A percentile compares a stretch with the other conserved stretches of the same genome.
Conservation (phyloP, 2,329 filamentous ascomycete genomes). For the Rosellinia necatrix region DNA sequence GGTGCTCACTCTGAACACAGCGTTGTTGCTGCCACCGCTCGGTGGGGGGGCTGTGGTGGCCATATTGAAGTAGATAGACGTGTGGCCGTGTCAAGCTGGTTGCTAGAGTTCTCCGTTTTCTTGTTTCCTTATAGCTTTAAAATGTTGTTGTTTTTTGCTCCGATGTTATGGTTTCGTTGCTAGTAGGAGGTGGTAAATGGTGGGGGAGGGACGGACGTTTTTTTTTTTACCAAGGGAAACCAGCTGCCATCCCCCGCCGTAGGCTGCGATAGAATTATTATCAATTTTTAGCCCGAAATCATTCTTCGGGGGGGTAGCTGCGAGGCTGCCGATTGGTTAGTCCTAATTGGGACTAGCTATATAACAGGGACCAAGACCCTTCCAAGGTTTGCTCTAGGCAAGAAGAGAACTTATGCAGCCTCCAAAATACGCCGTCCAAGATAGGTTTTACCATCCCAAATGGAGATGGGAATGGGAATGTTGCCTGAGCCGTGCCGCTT, state of each 20-base stretch:
- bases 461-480: too few relatives aligned
- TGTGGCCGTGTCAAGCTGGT: neutral
- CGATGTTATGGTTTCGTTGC: neutral
- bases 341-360: constrained; percentile 18
- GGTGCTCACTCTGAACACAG: constrained; percentile 59
- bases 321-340: constrained; percentile 36
- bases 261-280: constrained; percentile 28
- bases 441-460: too few relatives aligned
- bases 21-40: constrained; percentile 51
- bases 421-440: too few relatives aligned
- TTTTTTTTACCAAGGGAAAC: constrained; percentile 7
- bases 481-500: too few relatives aligned
- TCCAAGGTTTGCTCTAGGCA: constrained; percentile 31
- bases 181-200: neutral
- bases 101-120: neutral
- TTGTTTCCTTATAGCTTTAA: neutral
- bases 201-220: constrained; percentile 18
- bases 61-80: constrained; percentile 40
- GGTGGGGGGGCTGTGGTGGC: constrained; percentile 51
- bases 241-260: constrained; percentile 25
- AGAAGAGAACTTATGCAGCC: constrained; percentile 39
- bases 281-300: constrained; percentile 32
- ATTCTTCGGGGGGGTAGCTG: constrained; percentile 38
- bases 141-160: neutral
- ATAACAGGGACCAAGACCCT: neutral